phyloP scores from a whole-genome alignment of 140 eudicot species.

The Stevia rebaudiana region DNA sequence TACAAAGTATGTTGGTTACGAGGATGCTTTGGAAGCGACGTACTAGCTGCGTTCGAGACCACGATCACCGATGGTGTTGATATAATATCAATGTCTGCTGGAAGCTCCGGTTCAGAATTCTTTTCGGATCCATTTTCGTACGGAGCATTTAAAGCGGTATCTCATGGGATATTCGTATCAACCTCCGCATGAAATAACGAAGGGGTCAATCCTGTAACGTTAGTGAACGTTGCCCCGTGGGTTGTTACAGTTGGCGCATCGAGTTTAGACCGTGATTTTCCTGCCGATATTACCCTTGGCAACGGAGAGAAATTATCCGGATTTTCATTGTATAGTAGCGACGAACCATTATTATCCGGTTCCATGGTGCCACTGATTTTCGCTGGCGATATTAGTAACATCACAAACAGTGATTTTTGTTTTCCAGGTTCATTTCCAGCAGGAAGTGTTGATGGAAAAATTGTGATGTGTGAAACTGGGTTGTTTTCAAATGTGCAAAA shows the following conservation, averaged over 20 bases:
- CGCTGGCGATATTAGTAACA: slow-evolving; percentile 36
- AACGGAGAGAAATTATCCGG: slow-evolving; percentile 30
- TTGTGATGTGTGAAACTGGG: slow-evolving; percentile 8
- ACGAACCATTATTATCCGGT: slow-evolving; percentile 18
- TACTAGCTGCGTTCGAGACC: slow-evolving; percentile 36
- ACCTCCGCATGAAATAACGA: slow-evolving; percentile 28
- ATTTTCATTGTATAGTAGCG: slow-evolving; percentile 24
- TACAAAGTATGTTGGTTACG: slow-evolving; percentile 41
- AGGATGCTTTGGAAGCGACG: slow-evolving; percentile 21
- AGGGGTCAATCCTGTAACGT: slow-evolving; percentile 2
- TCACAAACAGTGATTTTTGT: slow-evolving; percentile 27
- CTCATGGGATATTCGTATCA: slow-evolving; percentile 41
- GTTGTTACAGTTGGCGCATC: slow-evolving; percentile 46
- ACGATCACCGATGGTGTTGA: slow-evolving; percentile 51
- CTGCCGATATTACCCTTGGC: slow-evolving; percentile 32
- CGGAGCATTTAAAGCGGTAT: slow-evolving; percentile 39
- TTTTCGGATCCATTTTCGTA: slow-evolving; percentile 18
- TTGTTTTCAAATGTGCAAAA: background rate
- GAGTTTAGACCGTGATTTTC: slow-evolving; percentile 35
- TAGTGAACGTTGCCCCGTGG: slow-evolving; percentile 46
- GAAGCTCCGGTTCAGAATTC: background rate
- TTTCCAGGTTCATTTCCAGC: slow-evolving; percentile 35
- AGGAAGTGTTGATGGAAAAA: slow-evolving; percentile 44
- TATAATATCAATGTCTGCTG: slow-evolving; percentile 37
- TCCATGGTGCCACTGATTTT: slow-evolving; percentile 41